Base-by-base conservation (phyloP, 2,329 filamentous ascomycete genomes). In the Immersiporthe knoxdaviesiana region DNA sequence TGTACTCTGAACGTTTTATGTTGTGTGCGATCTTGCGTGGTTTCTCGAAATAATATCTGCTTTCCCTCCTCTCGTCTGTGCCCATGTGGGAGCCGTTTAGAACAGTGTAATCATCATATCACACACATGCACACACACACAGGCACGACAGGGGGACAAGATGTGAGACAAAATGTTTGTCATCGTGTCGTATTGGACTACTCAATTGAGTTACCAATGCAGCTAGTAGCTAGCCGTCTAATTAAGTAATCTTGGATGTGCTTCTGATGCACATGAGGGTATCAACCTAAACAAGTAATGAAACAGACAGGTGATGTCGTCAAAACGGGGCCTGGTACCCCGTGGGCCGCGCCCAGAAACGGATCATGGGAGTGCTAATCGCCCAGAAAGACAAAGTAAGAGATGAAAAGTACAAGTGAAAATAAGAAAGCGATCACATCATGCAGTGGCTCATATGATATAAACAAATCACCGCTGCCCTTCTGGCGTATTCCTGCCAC, bases 231-330 rank as follows among this genome's bases (percentile, higher is more conserved):
- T 27, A 54, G 50, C 47, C 50, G 18, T 27, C n/a, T 54, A 37
- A 63, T 30, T 30, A 65, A 65, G 50, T 32, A 52, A 68, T 56
- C 44, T 68, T 54, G 37, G 44, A 70, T 68, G 69, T 68, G 69
- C 69, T 21, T 30, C 44, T 16, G 21, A n/a, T 66, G 69, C 69
- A 70, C 69, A 70, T 65, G 62, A 56, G 68, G 69, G 69, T 70
- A 70, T 70, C 69, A 65, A 66, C 62, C 66, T 63, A 62, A 37
- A 56, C 37, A 58, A 47, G 18, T n/a, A 50, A 59, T 47, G 47
- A 44, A 44, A 35, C 44, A 41, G 21, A 64, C 50, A 58, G 8
- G 52, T 18, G n/a, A 58, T 56, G 27, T 47, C 62, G 50, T 16
- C n/a, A 16, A 47, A 47, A 5, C 0, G 41, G 11, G 37, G 58